A percentile compares a stretch with the other conserved stretches of the same genome.
Conservation (phyloP, 441 rosid species). For the Omphalea diandra region DNA sequence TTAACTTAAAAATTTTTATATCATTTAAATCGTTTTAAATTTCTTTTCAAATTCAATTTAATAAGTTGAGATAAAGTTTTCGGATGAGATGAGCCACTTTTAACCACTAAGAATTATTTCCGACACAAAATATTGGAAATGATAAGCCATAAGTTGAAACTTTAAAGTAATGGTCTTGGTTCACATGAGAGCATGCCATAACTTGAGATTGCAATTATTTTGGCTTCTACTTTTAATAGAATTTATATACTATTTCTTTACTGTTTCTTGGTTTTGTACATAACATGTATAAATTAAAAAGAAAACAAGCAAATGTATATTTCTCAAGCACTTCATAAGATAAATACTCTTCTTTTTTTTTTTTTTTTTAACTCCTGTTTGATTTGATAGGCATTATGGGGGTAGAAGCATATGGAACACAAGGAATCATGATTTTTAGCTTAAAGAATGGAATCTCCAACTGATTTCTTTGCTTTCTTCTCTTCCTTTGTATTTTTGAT, state of each 20-base stretch:
- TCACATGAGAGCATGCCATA: not conserved
- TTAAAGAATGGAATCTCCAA: conserved; percentile 20
- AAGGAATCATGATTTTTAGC: not conserved
- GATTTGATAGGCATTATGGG: conserved; percentile 13
- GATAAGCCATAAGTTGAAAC: not conserved
- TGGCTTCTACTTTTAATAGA: not conserved
- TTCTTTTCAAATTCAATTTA: no score
- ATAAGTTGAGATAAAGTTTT: no score
- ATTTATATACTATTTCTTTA: not conserved
- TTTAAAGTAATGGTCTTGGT: not conserved
- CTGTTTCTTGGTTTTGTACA: not conserved
- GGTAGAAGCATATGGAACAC: conserved; percentile 5
- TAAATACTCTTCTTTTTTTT: not conserved
- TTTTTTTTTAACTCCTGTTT: conserved; percentile 3
- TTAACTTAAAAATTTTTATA: no score
- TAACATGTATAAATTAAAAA: not conserved
- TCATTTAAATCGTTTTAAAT: no score
- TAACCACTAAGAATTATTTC: not conserved
- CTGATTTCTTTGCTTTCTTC: not conserved
- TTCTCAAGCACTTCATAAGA: not conserved
- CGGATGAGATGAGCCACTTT: no score
- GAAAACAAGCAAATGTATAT: no score
- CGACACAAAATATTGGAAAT: not conserved
- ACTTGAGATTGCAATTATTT: not conserved
- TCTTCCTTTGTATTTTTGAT: not conserved